These are phyloP conservation scores for Ogataea polymorpha DNA, from an alignment of 805 yeast species.

Conservation along the genomic window DNA sequence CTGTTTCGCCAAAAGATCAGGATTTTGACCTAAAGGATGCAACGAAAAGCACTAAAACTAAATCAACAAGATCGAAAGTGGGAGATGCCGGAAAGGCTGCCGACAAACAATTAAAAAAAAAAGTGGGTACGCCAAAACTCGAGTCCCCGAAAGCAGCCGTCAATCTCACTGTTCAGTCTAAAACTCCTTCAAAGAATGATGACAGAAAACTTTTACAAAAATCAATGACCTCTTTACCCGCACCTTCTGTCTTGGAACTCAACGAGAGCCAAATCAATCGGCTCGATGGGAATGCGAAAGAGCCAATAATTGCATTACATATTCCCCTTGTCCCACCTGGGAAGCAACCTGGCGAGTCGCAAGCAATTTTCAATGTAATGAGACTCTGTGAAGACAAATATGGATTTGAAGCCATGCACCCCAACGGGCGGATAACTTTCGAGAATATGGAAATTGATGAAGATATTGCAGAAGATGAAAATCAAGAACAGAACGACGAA, in stretches of 20 bases:
- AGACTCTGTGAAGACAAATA: conserved; percentile 78
- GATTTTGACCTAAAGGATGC: conserved; percentile 6
- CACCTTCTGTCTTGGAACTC: conserved; percentile 18
- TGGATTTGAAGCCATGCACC: conserved; percentile 73
- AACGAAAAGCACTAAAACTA: conserved; percentile 1
- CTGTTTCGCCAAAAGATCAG: neutral
- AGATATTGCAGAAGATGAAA: conserved; percentile 41
- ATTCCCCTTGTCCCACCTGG: conserved; percentile 53
- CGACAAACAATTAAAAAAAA: conserved; percentile 6
- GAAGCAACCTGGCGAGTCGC: conserved; percentile 46
- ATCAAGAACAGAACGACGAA: conserved; percentile 10
- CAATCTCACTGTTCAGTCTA: neutral
- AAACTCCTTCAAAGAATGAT: neutral
- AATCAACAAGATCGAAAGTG: conserved; percentile 1
- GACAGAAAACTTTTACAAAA: conserved; percentile 5
- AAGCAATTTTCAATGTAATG: conserved; percentile 67
- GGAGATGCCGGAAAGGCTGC: conserved; percentile 6
- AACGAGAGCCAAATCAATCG: conserved; percentile 6
- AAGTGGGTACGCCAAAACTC: neutral
- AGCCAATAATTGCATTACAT: conserved; percentile 53
- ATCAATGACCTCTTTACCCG: conserved; percentile 14
- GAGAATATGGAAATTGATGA: conserved; percentile 50
- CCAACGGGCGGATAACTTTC: conserved; percentile 57
- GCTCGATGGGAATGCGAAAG: conserved; percentile 2
- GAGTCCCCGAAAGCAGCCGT: neutral